phyloP scores from a whole-genome alignment of 129 eudicot species.

The Artemisia argyi region DNA sequence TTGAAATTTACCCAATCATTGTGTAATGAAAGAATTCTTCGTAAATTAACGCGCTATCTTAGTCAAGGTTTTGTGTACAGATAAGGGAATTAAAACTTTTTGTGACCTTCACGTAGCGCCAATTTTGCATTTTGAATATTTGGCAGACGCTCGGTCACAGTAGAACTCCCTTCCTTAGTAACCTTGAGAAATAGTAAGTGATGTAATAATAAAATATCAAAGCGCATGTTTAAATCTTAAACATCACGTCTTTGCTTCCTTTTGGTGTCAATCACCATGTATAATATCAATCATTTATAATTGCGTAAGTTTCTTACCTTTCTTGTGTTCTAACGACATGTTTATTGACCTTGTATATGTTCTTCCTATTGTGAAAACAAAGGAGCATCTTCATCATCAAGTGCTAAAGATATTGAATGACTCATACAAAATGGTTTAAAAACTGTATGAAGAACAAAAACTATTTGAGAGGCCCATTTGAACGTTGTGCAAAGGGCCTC shows the following conservation, averaged over 20 bases:
- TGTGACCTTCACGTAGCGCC: not conserved
- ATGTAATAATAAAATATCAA: too few species aligned
- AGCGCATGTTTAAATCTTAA: too few species aligned
- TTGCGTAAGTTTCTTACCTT: not conserved
- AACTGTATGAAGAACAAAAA: too few species aligned
- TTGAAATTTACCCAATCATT: conserved; percentile 26
- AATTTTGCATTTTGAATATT: conserved; percentile 7
- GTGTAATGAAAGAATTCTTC: conserved; percentile 26
- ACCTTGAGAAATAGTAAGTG: too few species aligned
- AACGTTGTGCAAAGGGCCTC: too few species aligned
- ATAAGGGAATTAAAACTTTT: not conserved
- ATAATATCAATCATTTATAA: too few species aligned
- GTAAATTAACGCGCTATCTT: conserved; percentile 2
- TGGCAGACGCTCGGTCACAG: not conserved
- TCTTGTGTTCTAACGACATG: conserved; percentile 15
- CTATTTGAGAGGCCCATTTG: too few species aligned
- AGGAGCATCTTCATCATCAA: conserved; percentile 9
- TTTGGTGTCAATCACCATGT: not conserved
- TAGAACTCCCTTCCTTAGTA: not conserved
- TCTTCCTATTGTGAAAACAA: conserved; percentile 17
- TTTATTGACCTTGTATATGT: conserved; percentile 17
- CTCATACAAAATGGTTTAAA: too few species aligned
- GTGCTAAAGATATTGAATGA: conserved; percentile 35
- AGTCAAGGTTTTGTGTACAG: not conserved
- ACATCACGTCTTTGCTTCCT: not conserved